A percentile compares a stretch with the other conserved stretches of the same genome.
phyloP scores from a whole-genome alignment of 1,284 basidiomycete genomes.

The Tylopilus sp. region DNA sequence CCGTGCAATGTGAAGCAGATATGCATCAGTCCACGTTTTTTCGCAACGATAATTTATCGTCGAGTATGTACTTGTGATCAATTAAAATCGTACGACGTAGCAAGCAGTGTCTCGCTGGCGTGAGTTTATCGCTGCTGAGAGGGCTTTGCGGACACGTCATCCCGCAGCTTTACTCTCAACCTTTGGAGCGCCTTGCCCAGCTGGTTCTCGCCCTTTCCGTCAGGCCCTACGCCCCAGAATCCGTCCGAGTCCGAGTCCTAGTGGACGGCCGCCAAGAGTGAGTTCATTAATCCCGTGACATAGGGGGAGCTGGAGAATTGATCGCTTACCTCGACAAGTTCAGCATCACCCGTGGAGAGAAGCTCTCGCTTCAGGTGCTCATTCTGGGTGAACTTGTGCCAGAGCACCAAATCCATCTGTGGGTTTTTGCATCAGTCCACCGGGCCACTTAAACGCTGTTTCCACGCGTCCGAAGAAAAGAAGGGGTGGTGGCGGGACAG shows the following conservation, averaged over 20 bases:
- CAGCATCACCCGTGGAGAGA: constrained; percentile 35
- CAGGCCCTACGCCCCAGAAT: constrained; percentile 38
- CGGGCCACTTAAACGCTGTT: constrained; percentile 4
- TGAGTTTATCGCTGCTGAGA: constrained; percentile 23
- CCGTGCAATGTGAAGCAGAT: constrained; percentile 31
- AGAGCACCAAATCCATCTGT: constrained; percentile 36
- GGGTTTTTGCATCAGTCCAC: constrained; percentile 4
- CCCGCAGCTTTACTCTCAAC: constrained; percentile 31
- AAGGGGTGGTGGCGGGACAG: constrained; percentile 4
- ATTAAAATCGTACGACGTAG: constrained; percentile 34
- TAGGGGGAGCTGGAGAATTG: not conserved
- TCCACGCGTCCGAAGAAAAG: constrained; percentile 12
- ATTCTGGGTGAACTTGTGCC: constrained; percentile 37
- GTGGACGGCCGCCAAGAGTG: constrained; percentile 18
- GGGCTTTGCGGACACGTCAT: constrained; percentile 18
- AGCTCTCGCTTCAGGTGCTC: constrained; percentile 32
- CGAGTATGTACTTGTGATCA: constrained; percentile 14
- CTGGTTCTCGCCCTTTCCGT: constrained; percentile 37
- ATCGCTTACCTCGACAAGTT: constrained; percentile 35
- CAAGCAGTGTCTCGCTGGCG: constrained; percentile 26
- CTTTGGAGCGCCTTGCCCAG: constrained; percentile 38
- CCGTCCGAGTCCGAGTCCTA: constrained; percentile 38
- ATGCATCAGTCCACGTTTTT: constrained; percentile 28
- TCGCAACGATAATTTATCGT: constrained; percentile 25
- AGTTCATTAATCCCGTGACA: constrained; percentile 14